Percentiles rank a stretch among this genome's conserved stretches.
phyloP scores from a whole-genome alignment of 495 filamentous ascomycete species.

The Alectoria sarmentosa region DNA sequence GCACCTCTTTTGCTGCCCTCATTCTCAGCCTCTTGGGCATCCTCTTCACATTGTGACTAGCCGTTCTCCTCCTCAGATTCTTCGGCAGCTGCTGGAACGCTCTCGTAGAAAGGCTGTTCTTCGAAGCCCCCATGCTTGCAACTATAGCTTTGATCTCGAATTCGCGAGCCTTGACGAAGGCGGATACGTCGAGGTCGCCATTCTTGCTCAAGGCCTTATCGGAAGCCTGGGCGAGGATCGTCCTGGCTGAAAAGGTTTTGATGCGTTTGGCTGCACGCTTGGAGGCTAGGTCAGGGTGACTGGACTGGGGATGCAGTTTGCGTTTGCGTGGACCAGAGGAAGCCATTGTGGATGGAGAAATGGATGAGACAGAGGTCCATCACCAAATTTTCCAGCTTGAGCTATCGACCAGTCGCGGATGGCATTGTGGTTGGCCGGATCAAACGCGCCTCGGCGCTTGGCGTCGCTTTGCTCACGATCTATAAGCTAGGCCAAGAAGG shows the following conservation, averaged over 20 bases:
- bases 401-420: background rate
- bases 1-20: conserved; percentile 65
- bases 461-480: background rate
- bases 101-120: conserved; percentile 55
- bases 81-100: conserved; percentile 89
- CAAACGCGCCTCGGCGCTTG: too few species aligned
- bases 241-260: conserved; percentile 61
- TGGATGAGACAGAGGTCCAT: background rate
- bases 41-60: conserved; percentile 88
- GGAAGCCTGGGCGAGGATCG: conserved; percentile 62
- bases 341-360: conserved; percentile 7
- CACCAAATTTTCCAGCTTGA: too few species aligned
- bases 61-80: conserved; percentile 75
- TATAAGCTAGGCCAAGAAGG: conserved; percentile 1
- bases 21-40: conserved; percentile 72
- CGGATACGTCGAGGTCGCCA: conserved; percentile 70
- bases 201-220: conserved; percentile 63
- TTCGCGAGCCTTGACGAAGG: conserved; percentile 75
- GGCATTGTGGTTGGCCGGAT: too few species aligned
- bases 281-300: conserved; percentile 12
- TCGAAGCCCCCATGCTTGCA: conserved; percentile 66
- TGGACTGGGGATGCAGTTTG: conserved; percentile 12
- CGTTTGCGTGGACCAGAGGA: conserved; percentile 19
- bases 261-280: conserved; percentile 48
- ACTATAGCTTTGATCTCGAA: conserved; percentile 86